Base-by-base conservation (phyloP, 352 stramenopile genomes). In the Phytophthora cactorum region DNA sequence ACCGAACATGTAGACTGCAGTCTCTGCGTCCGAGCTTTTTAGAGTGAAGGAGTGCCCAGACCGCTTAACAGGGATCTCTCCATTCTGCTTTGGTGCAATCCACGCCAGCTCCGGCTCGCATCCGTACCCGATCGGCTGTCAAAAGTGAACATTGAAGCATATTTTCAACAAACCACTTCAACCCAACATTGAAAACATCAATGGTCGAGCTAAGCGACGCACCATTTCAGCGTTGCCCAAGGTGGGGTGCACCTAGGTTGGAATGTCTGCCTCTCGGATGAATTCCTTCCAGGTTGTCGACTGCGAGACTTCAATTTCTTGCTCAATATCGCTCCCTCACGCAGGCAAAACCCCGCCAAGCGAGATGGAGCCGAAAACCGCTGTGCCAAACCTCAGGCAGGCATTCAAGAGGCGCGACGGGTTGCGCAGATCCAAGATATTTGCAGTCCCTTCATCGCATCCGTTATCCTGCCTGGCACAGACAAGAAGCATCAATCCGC, bases 1-100 rank as follows among this genome's bases (percentile, higher is more conserved):
- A 7, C 96, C 88, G 65, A 95, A 95, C 70, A 95, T 86, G 58
- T 92, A 96, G 44, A 93, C 74, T 7, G 68, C 68, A 5, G 85
- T 91, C 69, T 93, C 88, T 0, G 60, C 75, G 9, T 92, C 86
- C 0, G 80, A 81, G 57, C 72, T 90, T 56, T 91, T 89, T 38
- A 98, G 74, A 9, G 95, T 98, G 70, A 99, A 97, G 22, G 93
- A 97, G 72, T 99, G 96, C 6, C 96, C 95, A 1, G 95, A 99
- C 45, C 96, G 84, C 73, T 98, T 98, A 5, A 96, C 86, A 9
- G 96, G 96, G 17, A 98, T 79, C 41, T 98, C 94, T 36, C 96
- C 96, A 51, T 81, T 89, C 68, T 97, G 97, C 59, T 95, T 97
- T 43, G 91, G 90, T 38, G 77, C 74, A 49, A 88, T 72, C 96